Conservation (phyloP, 768 basidiomycete species). For the Serendipita sp. region DNA sequence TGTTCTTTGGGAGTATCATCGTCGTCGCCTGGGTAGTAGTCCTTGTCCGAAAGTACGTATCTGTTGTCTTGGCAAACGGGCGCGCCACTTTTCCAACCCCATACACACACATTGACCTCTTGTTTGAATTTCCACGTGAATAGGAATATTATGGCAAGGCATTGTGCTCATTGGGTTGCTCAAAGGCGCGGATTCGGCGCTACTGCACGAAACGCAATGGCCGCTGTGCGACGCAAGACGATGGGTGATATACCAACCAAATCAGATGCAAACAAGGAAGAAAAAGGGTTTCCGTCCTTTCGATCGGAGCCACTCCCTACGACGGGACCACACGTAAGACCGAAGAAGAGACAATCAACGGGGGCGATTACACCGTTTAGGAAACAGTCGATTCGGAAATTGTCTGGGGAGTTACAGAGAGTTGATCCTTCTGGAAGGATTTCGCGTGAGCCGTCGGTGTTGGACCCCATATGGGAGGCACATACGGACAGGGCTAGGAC, state of each 20-base stretch:
- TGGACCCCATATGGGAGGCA: not conserved
- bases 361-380: not conserved
- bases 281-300: not conserved
- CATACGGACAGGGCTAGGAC: too few species aligned
- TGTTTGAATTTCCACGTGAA: too few species aligned
- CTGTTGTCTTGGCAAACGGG: not conserved
- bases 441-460: not conserved
- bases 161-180: conserved; percentile 4
- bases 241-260: not conserved
- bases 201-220: not conserved
- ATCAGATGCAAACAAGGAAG: not conserved
- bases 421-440: not conserved
- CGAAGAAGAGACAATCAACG: not conserved
- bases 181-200: not conserved
- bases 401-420: not conserved
- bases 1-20: not conserved
- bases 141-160: not conserved
- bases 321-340: not conserved
- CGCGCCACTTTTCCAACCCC: too few species aligned
- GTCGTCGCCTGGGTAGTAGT: conserved; percentile 2
- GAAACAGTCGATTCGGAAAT: not conserved
- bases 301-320: not conserved
- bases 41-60: not conserved
- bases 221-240: not conserved
- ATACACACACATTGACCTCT: too few species aligned